These are phyloP conservation scores for Nemania abortiva DNA, from an alignment of 2,329 filamentous ascomycete species.

Conservation along the genomic window DNA sequence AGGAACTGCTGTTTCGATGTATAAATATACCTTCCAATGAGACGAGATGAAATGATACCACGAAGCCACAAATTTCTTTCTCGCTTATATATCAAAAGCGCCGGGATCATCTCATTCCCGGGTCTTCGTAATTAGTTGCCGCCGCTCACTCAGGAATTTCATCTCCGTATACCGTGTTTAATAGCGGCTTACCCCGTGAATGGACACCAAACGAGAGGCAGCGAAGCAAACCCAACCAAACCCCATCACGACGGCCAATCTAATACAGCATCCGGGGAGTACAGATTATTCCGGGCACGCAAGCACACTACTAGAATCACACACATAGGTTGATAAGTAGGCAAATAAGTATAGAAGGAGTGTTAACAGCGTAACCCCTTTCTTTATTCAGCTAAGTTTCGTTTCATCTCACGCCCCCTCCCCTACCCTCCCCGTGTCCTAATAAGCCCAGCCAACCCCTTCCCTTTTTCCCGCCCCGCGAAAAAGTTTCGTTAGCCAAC, in stretches of 20 bases:
- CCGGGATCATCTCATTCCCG: not conserved
- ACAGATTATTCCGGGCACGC: not conserved
- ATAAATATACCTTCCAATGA: conserved; percentile 22
- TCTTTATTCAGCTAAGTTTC: conserved; percentile 25
- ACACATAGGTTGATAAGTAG: not conserved
- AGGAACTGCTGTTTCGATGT: not conserved
- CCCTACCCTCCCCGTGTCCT: not conserved
- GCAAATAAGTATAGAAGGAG: not conserved
- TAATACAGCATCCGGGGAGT: not conserved
- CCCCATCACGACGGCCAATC: not conserved
- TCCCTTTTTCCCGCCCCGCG: conserved; percentile 3
- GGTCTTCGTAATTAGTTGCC: not conserved
- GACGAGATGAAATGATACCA: conserved; percentile 31
- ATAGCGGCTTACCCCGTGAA: not conserved
- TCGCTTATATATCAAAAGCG: not conserved
- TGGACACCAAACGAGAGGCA: no score
- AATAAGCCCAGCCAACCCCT: conserved; percentile 5
- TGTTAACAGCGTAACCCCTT: conserved; percentile 15
- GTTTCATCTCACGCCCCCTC: conserved; percentile 9
- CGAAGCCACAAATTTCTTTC: not conserved
- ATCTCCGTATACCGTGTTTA: not conserved
- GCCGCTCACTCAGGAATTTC: not conserved
- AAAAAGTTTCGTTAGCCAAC: conserved; percentile 28
- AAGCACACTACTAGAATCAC: not conserved
- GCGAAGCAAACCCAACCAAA: not conserved